phyloP scores from a whole-genome alignment of 345 rosid species.

The Rhizophora apiculata region DNA sequence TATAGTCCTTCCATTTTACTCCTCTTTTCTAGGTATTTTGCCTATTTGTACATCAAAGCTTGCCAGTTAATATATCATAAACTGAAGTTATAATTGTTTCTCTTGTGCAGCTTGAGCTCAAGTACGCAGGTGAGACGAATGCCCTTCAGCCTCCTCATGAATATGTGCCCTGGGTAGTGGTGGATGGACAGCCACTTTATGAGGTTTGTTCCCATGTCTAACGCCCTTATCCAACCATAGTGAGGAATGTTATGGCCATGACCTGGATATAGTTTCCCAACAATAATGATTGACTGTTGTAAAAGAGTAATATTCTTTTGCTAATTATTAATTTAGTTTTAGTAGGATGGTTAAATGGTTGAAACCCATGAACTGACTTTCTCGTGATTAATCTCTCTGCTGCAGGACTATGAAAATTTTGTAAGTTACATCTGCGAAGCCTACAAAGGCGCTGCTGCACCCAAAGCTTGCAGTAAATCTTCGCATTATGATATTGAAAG shows the following conservation, averaged over 20 bases:
- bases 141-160: constrained; percentile 80
- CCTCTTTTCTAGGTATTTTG: not conserved
- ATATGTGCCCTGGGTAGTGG: constrained; percentile 96
- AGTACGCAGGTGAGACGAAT: constrained; percentile 77
- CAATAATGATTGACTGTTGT: not conserved
- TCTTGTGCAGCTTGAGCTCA: constrained; percentile 66
- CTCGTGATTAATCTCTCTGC: not conserved
- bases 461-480: constrained; percentile 51
- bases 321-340: not conserved
- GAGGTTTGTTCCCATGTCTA: constrained; percentile 46
- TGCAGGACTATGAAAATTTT: constrained; percentile 73
- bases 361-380: not conserved
- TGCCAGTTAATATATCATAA: not conserved
- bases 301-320: not conserved
- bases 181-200: constrained; percentile 86
- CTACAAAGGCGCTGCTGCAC: constrained; percentile 47
- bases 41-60: not conserved
- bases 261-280: too few relatives aligned
- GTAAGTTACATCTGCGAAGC: constrained; percentile 79
- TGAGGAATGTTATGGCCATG: too few relatives aligned
- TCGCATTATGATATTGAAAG: constrained; percentile 15
- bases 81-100: not conserved
- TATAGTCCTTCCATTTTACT: not conserved
- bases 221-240: too few relatives aligned
- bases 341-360: not conserved